A percentile compares a stretch with the other conserved stretches of the same genome.
Conservation (phyloP, 1,284 basidiomycete genomes). For the Ganoderma boninense region DNA sequence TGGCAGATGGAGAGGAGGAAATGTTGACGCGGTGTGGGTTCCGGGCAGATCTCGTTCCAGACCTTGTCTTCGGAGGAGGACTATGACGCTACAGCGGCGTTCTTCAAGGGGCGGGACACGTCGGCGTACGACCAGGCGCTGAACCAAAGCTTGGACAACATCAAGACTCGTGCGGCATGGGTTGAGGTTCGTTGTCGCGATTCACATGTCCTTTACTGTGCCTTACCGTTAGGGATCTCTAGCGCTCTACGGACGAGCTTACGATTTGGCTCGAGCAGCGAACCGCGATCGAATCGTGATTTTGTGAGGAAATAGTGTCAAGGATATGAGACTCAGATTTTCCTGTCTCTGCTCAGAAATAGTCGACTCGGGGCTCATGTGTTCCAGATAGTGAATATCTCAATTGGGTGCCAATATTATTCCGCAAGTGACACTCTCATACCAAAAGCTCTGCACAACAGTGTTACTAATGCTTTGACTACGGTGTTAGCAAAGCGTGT, state of each 20-base stretch:
- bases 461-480: too few relatives aligned
- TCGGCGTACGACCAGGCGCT: constrained; percentile 13
- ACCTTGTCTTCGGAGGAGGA: constrained; percentile 78
- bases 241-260: constrained; percentile 18
- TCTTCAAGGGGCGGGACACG: constrained; percentile 58
- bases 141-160: constrained; percentile 16
- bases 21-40: not conserved
- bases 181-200: constrained; percentile 12
- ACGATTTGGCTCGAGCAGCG: constrained; percentile 13
- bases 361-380: too few relatives aligned
- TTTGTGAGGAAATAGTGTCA: not conserved
- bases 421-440: too few relatives aligned
- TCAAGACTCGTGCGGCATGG: constrained; percentile 17
- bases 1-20: too few relatives aligned
- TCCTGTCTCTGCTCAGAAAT: too few relatives aligned
- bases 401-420: too few relatives aligned
- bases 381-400: too few relatives aligned
- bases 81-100: constrained; percentile 66
- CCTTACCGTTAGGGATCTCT: not conserved
- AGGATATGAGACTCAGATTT: too few relatives aligned
- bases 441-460: too few relatives aligned
- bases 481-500: too few relatives aligned
- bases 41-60: constrained; percentile 61
- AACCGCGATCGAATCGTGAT: not conserved
- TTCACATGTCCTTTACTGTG: not conserved